phyloP scores from a whole-genome alignment of 1,139 yeast genomes.

The Nakaseomyces glabratus region DNA sequence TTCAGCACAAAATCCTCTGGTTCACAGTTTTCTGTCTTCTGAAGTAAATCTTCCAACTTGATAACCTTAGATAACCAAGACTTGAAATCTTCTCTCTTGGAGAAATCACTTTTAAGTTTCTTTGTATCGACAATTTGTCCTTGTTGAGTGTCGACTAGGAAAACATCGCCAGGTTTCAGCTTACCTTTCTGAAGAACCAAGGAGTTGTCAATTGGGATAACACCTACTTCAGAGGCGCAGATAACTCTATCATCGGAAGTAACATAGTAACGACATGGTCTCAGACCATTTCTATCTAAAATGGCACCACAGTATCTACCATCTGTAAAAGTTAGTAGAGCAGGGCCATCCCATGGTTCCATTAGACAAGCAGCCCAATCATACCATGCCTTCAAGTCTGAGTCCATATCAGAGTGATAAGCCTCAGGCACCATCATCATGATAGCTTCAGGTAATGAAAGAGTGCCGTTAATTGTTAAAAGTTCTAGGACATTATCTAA shows the following conservation, averaged over 20 bases:
- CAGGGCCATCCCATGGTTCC: conserved; percentile 99
- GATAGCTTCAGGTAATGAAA: conserved; percentile 92
- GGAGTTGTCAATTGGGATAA: conserved; percentile 78
- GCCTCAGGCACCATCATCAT: conserved; percentile 98
- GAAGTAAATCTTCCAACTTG: conserved; percentile 64
- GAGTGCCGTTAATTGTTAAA: conserved; percentile 81
- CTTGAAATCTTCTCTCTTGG: conserved; percentile 85
- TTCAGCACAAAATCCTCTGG: conserved; percentile 19
- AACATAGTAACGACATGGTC: conserved; percentile 96
- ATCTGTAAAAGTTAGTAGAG: conserved; percentile 91
- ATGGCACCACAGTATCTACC: conserved; percentile 98
- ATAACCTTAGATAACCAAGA: conserved; percentile 87
- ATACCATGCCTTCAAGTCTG: conserved; percentile 85
- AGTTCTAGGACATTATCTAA: conserved; percentile 91
- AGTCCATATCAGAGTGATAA: conserved; percentile 95
- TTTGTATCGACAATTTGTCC: conserved; percentile 92
- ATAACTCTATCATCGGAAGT: conserved; percentile 93
- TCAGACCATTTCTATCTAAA: conserved; percentile 90
- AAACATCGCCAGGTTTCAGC: conserved; percentile 92
- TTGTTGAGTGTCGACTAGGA: conserved; percentile 85
- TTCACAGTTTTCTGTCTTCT: conserved; percentile 34
- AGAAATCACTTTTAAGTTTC: conserved; percentile 70
- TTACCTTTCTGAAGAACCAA: conserved; percentile 84
- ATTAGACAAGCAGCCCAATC: conserved; percentile 99
- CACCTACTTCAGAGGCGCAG: conserved; percentile 98